Evolutionary conservation across 225 moss, liverwort and hornwort genomes (phyloP).

Genomic region (Straminergon stramineum): DNA sequence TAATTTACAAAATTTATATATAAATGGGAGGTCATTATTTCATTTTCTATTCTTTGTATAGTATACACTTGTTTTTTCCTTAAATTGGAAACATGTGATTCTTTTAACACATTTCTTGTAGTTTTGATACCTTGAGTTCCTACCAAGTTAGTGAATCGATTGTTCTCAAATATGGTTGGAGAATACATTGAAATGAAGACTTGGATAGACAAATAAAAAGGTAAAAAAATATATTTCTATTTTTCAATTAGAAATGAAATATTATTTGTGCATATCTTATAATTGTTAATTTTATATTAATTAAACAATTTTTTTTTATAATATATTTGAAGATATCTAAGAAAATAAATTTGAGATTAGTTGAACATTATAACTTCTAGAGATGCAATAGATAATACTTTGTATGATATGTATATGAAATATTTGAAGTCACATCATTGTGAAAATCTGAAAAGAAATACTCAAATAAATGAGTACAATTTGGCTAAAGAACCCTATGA

Average conservation of each 20-base stretch:
- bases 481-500: rapidly evolving
- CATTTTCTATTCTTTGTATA: too few species aligned
- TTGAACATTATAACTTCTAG: background rate
- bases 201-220: background rate
- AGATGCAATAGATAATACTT: background rate
- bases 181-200: background rate
- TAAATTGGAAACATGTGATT: too few species aligned
- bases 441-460: rapidly evolving
- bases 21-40: background rate
- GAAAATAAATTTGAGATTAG: background rate
- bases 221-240: background rate
- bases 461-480: background rate
- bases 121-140: background rate
- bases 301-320: background rate
- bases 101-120: background rate
- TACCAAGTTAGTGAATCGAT: too few species aligned
- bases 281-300: too few species aligned
- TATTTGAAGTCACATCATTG: background rate
- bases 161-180: background rate
- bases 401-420: too few species aligned
- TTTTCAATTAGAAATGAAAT: too few species aligned
- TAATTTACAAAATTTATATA: background rate
- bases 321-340: background rate
- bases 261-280: background rate
- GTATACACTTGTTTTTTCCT: rapidly evolving